These are phyloP conservation scores for Fonsecaea monophora DNA, from an alignment of 2,329 filamentous ascomycete species.

Conservation along the genomic window DNA sequence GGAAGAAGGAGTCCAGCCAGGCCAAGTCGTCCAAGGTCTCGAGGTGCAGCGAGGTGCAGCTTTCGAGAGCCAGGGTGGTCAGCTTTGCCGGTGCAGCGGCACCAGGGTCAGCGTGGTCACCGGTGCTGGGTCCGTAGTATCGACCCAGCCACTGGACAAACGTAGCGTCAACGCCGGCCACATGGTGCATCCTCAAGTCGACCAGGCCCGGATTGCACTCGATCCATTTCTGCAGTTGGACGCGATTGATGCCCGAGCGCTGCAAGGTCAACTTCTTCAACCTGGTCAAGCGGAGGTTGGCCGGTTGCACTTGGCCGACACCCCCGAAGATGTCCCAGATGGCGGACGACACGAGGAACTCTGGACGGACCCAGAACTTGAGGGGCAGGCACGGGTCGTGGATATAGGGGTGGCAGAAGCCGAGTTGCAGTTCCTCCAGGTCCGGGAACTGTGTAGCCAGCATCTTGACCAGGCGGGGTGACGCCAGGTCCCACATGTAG, in stretches of 20 bases:
- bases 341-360: constrained; percentile 35
- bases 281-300: constrained; percentile 37
- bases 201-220: constrained; percentile 42
- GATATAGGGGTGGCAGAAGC: constrained; percentile 47
- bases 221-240: constrained; percentile 46
- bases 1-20: constrained; percentile 31
- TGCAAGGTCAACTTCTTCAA: constrained; percentile 45
- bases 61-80: constrained; percentile 22
- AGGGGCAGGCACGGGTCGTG: constrained; percentile 43
- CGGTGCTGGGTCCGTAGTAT: constrained; percentile 10
- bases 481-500: constrained; percentile 42
- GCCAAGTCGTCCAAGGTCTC: constrained; percentile 13
- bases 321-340: constrained; percentile 46
- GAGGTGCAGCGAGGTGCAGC: constrained; percentile 20
- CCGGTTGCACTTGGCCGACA: constrained; percentile 39
- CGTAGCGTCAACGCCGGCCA: constrained; percentile 45
- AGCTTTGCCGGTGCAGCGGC: constrained; percentile 12
- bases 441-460: constrained; percentile 43
- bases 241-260: constrained; percentile 46
- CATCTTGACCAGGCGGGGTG: constrained; percentile 44
- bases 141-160: constrained; percentile 47
- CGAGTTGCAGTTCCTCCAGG: constrained; percentile 45
- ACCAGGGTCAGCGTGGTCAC: background rate
- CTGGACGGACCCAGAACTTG: constrained; percentile 42
- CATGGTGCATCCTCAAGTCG: constrained; percentile 44